Evolutionary conservation across 805 yeast genomes (phyloP), one percentile per base, ranked within the genome.

Genomic region (Yarrowia sp.): DNA sequence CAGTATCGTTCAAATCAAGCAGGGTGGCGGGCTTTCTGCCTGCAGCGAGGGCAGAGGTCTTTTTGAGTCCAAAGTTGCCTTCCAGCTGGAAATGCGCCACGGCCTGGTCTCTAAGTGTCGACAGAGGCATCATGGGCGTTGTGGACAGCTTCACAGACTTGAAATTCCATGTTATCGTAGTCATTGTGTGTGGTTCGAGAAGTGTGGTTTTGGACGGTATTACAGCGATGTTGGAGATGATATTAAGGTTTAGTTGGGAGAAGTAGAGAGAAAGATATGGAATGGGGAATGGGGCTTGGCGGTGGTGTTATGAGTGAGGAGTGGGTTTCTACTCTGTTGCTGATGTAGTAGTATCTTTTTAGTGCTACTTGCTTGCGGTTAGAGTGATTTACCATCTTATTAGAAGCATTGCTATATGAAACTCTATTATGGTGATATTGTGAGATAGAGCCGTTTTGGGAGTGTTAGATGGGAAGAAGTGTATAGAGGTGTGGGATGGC

Each of bases 1-100:
- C 42, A 66, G 62, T 31, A 64, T 61, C 19, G 67, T 68, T 13
- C 65, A 62, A 2, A 65, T 44, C 29, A 47, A 64, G 33, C 29
- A 31, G 61, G 59, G 29, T 65, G 49, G 24, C 39, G 29, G 32
- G 62, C 29, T 32, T 64, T 64, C 16, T 63, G 62, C 21, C 24
- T 63, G 61, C 25, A 35, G 61, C 42, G 49, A 55, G 29, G 6
- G 61, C 5, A 4, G 61, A 25, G 36, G 47, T 58, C 25, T 42
- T 49, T 14, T 39, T 42, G 27, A 55, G 47, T 14, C 61, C 61
- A 39, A 55, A 55, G 19, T 38, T 31, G 36, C 46, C 61, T 6
- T 55, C 38, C 13, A 55, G 38, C 21, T 55, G 27, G 36, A 25
- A 55, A 38, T 55, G 47, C 4, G 61, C 47, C 27, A 51, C 58